Evolutionary conservation across 129 eudicot species (phyloP).

Genomic region (Arctium minus): DNA sequence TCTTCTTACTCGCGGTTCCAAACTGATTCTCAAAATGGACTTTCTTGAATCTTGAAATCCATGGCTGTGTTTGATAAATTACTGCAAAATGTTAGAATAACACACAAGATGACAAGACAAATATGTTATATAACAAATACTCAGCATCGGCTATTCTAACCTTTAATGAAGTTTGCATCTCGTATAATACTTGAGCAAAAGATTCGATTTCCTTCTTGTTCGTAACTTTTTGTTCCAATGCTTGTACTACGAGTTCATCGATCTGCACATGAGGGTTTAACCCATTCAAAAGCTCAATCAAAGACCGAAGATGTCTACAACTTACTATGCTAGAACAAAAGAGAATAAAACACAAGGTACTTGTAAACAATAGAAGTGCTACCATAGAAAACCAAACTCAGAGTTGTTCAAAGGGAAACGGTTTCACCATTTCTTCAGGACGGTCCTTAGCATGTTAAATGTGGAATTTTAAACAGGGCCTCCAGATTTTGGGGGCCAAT

Average conservation of each 20-base stretch:
- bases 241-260: constrained; percentile 91
- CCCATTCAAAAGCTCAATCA: not conserved
- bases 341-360: not conserved
- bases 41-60: constrained; percentile 65
- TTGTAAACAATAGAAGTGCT: not conserved
- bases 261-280: constrained; percentile 45
- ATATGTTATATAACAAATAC: not conserved
- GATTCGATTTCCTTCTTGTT: constrained; percentile 65
- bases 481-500: too few relatives aligned
- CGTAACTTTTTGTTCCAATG: constrained; percentile 41
- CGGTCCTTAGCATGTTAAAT: too few relatives aligned
- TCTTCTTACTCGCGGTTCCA: constrained; percentile 34
- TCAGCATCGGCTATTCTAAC: constrained; percentile 30
- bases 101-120: not conserved
- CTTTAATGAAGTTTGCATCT: constrained; percentile 69
- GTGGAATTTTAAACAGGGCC: too few relatives aligned
- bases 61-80: constrained; percentile 58
- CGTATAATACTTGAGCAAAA: constrained; percentile 53
- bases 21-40: constrained; percentile 40
- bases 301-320: not conserved
- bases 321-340: not conserved
- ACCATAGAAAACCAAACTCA: not conserved
- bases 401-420: not conserved
- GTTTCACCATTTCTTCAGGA: not conserved
- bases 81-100: not conserved